Base-by-base conservation (phyloP, 2,329 filamentous ascomycete species). In the Conoideocrella luteorostrata region DNA sequence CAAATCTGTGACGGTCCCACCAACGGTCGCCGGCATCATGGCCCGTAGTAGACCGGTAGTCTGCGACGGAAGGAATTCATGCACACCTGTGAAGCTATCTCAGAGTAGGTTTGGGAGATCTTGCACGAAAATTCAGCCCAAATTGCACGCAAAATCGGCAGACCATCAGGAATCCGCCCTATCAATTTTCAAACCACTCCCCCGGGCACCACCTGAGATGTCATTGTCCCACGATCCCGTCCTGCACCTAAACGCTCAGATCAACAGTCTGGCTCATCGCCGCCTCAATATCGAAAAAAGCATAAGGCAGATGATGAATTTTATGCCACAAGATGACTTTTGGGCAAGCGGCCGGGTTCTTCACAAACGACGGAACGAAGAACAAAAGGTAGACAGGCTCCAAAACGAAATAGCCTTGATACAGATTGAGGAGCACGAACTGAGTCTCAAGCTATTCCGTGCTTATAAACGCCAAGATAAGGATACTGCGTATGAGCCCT, bases 381-480 rank as follows among this genome's bases (percentile, higher is more conserved):
- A 80, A 61, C 65, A 69, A 32, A 88, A 84, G 58, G 79, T 93
- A 1, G 78, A 82, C 50, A 72, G 68, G 18, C 68, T 90, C 41
- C 75, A 77, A 46, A 64, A 66, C 40, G 84, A 89, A 59, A 71
- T 91, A 26, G 76, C 81, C 3, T 85, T 89, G 50, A 78, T 93
- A 21, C 77, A 80, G 61, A 74, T 80, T 50, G 82, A 91, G 61
- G 84, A 88, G 62, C 84, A 91, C 56, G 86, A 93, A 44, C 66
- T 90, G 33, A 87, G 87, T 1, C 66, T 93, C 54, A 83, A 81
- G 61, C 69, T 93, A 43, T 79, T 86, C 59, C 71, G 84, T 18
- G 82, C 84, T 9, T 84, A 86, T 65, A 89, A 88, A 68, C 76
- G 86, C 39, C 72, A 80, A 52, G 85, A 89, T 55, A 77, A 82